A percentile compares a stretch with the other conserved stretches of the same genome.
phyloP scores from a whole-genome alignment of 352 stramenopile species.

The Globisporangium middletonii region DNA sequence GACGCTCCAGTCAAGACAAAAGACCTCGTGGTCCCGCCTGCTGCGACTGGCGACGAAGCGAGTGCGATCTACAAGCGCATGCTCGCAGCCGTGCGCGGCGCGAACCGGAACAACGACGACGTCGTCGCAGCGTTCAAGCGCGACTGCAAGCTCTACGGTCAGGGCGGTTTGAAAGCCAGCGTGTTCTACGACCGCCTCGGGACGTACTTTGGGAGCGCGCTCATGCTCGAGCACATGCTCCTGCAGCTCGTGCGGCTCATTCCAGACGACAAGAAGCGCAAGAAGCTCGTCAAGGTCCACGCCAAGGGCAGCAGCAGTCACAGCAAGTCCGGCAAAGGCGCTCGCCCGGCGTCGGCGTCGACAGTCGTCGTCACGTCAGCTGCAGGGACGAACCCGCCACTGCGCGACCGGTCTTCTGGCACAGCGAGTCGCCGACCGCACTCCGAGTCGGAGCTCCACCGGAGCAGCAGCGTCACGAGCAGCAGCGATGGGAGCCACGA shows the following conservation, averaged over 20 bases:
- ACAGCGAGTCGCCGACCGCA: constrained; percentile 23
- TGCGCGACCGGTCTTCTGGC: constrained; percentile 15
- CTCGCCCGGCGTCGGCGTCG: constrained; percentile 27
- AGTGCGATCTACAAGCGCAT: constrained; percentile 77
- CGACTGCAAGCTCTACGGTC: constrained; percentile 74
- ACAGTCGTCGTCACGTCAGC: constrained; percentile 22
- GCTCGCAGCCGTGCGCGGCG: constrained; percentile 65
- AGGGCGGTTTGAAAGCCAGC: constrained; percentile 49
- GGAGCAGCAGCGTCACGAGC: constrained; percentile 27
- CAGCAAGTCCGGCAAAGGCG: constrained; percentile 2
- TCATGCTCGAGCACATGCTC: constrained; percentile 82
- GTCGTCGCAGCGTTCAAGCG: constrained; percentile 66
- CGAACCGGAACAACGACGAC: constrained; percentile 69
- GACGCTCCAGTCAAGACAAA: not conserved
- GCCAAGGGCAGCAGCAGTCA: constrained; percentile 17
- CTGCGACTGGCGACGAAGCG: constrained; percentile 63
- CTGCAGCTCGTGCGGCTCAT: constrained; percentile 72
- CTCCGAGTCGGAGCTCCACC: constrained; percentile 31
- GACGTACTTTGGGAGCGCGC: constrained; percentile 58
- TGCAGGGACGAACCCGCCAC: constrained; percentile 18
- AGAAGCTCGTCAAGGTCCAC: constrained; percentile 62
- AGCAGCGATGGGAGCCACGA: constrained; percentile 20
- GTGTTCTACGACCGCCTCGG: constrained; percentile 55
- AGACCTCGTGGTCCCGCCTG: constrained; percentile 41
- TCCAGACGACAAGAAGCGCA: constrained; percentile 68